Evolutionary conservation across 169 alveolate species (phyloP).

Genomic region (Eimeria praecox): DNA sequence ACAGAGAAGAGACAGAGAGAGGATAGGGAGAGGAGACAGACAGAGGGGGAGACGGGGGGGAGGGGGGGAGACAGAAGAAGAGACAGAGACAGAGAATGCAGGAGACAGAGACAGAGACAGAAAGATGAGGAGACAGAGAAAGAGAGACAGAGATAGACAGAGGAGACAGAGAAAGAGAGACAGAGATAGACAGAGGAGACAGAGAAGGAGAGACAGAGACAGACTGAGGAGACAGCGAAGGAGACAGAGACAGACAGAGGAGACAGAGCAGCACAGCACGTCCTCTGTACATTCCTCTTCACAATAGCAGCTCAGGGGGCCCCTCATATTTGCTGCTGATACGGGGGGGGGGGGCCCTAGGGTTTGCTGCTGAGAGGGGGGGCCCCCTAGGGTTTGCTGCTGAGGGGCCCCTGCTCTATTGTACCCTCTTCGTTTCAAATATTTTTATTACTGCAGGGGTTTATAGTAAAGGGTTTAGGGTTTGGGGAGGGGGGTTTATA

Average conservation of each 20-base stretch:
- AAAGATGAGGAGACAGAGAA: too few species aligned
- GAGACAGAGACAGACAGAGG: neutral
- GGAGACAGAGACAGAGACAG: too few species aligned
- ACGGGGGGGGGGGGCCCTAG: neutral
- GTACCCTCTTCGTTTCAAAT: too few species aligned
- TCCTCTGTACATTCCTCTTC: too few species aligned
- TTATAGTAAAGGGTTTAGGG: neutral
- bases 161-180: too few species aligned
- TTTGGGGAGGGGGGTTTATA: neutral
- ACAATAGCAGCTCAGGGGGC: slow-evolving; percentile 17
- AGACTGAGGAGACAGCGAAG: neutral
- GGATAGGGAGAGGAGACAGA: too few species aligned
- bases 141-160: too few species aligned
- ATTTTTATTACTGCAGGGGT: neutral
- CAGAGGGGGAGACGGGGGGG: too few species aligned
- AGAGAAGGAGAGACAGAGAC: neutral
- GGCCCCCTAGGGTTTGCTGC: slow-evolving; percentile 2
- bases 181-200: neutral
- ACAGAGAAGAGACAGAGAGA: too few species aligned
- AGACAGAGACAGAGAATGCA: neutral
- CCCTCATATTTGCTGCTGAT: neutral
- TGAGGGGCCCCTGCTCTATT: too few species aligned
- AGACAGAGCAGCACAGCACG: neutral
- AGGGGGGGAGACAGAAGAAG: neutral
- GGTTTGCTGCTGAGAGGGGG: neutral